Evolutionary conservation across 495 filamentous ascomycete genomes (phyloP).

Genomic region (Saxophila tyrrhenica): DNA sequence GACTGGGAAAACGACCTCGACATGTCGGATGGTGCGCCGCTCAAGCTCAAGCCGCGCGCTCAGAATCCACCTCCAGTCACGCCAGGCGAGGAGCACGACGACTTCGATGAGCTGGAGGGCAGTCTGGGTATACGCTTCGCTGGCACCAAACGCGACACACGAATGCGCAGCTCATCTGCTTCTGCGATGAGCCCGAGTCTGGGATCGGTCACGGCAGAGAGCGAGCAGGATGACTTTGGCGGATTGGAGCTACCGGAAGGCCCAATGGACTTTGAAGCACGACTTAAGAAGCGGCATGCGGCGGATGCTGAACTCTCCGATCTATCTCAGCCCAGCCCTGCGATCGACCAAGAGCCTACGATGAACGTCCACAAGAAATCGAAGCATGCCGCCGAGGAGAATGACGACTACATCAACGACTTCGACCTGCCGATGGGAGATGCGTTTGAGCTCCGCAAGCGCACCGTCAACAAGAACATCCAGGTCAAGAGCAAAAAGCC

Average conservation of each 20-base stretch:
- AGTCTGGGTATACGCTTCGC: conserved; percentile 81
- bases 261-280: conserved; percentile 66
- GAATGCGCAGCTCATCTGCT: conserved; percentile 71
- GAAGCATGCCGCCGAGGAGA: conserved; percentile 30
- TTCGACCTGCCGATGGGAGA: conserved; percentile 79
- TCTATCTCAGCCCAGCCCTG: conserved; percentile 12
- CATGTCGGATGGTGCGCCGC: conserved; percentile 40
- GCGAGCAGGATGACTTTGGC: conserved; percentile 82
- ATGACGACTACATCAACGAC: conserved; percentile 77
- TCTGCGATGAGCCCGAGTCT: conserved; percentile 85
- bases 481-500: conserved; percentile 59
- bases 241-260: conserved; percentile 75
- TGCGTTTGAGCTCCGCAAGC: conserved; percentile 65
- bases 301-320: conserved; percentile 23
- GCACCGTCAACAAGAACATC: conserved; percentile 85
- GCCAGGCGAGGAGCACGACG: conserved; percentile 45
- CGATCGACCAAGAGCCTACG: conserved; percentile 33
- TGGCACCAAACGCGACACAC: conserved; percentile 64
- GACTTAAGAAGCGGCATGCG: conserved; percentile 47
- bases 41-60: conserved; percentile 37
- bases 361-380: conserved; percentile 19
- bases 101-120: conserved; percentile 81
- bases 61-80: conserved; percentile 38
- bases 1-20: conserved; percentile 92
- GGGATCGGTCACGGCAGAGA: conserved; percentile 81